A percentile compares a stretch with the other conserved stretches of the same genome.
Evolutionary conservation across 805 yeast species (phyloP).

Genomic region (Yamadazyma philogaea): DNA sequence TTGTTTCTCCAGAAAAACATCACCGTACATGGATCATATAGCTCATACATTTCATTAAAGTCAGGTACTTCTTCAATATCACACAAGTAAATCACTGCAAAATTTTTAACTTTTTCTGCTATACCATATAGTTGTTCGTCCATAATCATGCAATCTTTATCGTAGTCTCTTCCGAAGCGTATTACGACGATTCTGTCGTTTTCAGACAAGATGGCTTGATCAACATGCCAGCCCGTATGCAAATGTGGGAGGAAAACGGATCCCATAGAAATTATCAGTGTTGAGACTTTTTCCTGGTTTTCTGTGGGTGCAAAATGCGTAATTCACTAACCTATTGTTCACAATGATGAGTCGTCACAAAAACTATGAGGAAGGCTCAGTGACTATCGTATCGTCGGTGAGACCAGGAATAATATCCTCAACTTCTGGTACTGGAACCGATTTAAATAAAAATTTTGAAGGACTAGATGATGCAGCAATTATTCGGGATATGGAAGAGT

Average conservation of each 20-base stretch:
- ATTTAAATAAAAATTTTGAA: not conserved
- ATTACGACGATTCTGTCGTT: constrained; percentile 84
- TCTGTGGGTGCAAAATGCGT: constrained; percentile 4
- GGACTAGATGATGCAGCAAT: constrained; percentile 7
- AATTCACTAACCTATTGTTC: not conserved
- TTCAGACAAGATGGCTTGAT: constrained; percentile 91
- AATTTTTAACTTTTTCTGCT: constrained; percentile 80
- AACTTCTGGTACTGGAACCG: constrained; percentile 3
- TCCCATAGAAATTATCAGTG: constrained; percentile 50
- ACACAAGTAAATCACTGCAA: constrained; percentile 84
- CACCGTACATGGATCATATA: constrained; percentile 84
- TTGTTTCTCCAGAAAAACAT: constrained; percentile 93
- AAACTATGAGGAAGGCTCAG: not conserved
- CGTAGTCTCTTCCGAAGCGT: constrained; percentile 80
- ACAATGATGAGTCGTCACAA: constrained; percentile 1
- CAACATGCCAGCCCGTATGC: constrained; percentile 93
- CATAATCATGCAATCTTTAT: constrained; percentile 80
- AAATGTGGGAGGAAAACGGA: constrained; percentile 80
- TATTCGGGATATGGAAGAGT: constrained; percentile 10
- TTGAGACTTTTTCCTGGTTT: not conserved
- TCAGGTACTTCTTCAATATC: constrained; percentile 89
- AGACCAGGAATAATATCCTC: not conserved
- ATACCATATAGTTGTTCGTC: constrained; percentile 80
- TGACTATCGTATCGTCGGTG: not conserved
- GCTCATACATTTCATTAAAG: constrained; percentile 82